These are phyloP conservation scores for Gossypium turneri DNA, from an alignment of 345 rosid genomes.

Conservation along the genomic window DNA sequence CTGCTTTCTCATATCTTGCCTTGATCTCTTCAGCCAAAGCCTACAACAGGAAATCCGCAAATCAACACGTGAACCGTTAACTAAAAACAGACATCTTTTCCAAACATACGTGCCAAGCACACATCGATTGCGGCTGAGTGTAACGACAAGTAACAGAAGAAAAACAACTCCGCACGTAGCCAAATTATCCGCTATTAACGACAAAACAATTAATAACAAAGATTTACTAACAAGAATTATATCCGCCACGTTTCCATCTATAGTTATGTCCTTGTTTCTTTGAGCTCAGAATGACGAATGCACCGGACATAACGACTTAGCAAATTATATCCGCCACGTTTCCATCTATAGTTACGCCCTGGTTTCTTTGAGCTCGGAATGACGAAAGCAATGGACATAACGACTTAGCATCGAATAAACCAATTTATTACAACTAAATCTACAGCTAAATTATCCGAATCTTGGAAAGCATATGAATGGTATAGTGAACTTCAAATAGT, in stretches of 20 bases:
- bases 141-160: neutral
- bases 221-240: neutral
- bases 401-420: neutral
- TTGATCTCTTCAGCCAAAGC: constrained; percentile 71
- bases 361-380: neutral
- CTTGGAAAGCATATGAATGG: neutral
- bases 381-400: neutral
- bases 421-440: neutral
- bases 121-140: neutral
- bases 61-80: neutral
- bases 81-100: neutral
- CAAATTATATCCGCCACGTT: neutral
- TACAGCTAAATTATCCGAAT: neutral
- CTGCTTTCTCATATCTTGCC: constrained; percentile 63
- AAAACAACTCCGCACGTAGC: neutral
- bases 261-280: neutral
- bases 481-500: neutral
- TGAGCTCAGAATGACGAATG: neutral
- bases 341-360: neutral
- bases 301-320: neutral
- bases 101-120: neutral
- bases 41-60: constrained; percentile 22
- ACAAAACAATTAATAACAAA: neutral
- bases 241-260: neutral
- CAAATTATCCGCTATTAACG: neutral